Evolutionary conservation across 176 grass and related monocot genomes (phyloP), one percentile per base, ranked within the genome.

Genomic region (Bonia amplexicaulis): DNA sequence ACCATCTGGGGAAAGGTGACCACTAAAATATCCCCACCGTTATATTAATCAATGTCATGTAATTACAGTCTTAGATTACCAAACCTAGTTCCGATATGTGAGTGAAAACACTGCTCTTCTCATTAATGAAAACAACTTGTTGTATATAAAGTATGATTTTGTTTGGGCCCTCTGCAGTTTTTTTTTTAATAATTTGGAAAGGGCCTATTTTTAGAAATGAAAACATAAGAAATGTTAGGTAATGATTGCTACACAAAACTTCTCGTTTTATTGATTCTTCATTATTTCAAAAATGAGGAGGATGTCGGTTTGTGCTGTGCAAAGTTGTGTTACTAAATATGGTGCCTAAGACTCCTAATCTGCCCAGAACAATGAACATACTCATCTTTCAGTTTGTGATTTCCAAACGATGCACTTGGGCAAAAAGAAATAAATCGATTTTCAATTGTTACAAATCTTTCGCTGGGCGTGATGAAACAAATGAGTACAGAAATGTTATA

Each of bases 1-100:
- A 83, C 60, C 90, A 71, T 79, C 15, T 57, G 29, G 58, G 87
- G 62, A 84, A 90, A 92, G 88, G 90, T 95, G 85, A 84, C 42
- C 67, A 87, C 57, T 81, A 83, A 84, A 82, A 83, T 88, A 78
- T 41, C 69, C 74, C 49, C 15, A 80, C 37, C 35, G 3, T 80
- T 81, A 62, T 88, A 31, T 73, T 52, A 66, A 13, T 42, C 19
- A 44, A 73, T 60, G 7, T 19, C 39, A 54, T 35, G 0, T 60
- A 22, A 27, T 45, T 49, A 45, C 1, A 79, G 53, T 60, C 45
- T 69, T 81, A 77, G 71, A 55, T 61, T 76, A 37, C 6, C 8
- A 45, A 86, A 79, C 47, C 59, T 37, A 48, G 13, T 57, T 82
- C 46, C 19, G 17, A 19, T 52, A 22, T 77, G 60, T 45, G 44